Base-by-base conservation (phyloP, 2,329 filamentous ascomycete genomes). In the Aspergillus texensis region DNA sequence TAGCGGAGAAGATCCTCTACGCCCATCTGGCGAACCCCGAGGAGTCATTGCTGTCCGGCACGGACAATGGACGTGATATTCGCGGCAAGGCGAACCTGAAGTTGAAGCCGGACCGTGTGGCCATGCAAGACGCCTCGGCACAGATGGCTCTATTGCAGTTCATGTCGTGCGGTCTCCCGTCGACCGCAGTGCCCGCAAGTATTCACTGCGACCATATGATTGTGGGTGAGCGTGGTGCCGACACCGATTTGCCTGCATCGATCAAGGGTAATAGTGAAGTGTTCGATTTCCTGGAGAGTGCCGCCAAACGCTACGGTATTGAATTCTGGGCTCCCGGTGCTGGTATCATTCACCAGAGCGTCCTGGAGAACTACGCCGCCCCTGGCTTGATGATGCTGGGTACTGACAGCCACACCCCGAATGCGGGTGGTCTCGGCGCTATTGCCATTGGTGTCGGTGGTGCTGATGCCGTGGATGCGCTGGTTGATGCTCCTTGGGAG, bases 141-240 rank as follows among this genome's bases (percentile, higher is more conserved):
- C 95, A 99, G 82, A 99, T 99, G 95, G 95, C 95, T 1, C 83
- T 99, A 68, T 83, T 99, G 71, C 95, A 99, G 81, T 99, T 99
- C 85, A 99, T 99, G 94, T 92, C 92, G 32, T 99, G 95, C 79
- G 92, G 93, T 61, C 85, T 99, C 60, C 91, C 91, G 32, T 88
- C 88, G 64, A 97, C 95, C 2, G 94, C 94, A 11, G 94, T 99
- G 57, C 95, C 95, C 12, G 94, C 95, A 56, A 97, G 94, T 78
- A 97, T 98, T 71, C 95, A 99, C 83, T 99, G 95, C 81, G 95
- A 99, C 82, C 95, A 99, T 79, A 90, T 99, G 89, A 98, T 99
- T 81, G 94, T 98, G 34, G 95, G 94, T 62, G 90, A 96, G 80
- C 91, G 89, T 76, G 95, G 95, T 63, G 95, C 94, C 41, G 90